These are phyloP conservation scores for Fragosphaeria purpurea DNA, from an alignment of 2,329 filamentous ascomycete genomes.

Conservation along the genomic window DNA sequence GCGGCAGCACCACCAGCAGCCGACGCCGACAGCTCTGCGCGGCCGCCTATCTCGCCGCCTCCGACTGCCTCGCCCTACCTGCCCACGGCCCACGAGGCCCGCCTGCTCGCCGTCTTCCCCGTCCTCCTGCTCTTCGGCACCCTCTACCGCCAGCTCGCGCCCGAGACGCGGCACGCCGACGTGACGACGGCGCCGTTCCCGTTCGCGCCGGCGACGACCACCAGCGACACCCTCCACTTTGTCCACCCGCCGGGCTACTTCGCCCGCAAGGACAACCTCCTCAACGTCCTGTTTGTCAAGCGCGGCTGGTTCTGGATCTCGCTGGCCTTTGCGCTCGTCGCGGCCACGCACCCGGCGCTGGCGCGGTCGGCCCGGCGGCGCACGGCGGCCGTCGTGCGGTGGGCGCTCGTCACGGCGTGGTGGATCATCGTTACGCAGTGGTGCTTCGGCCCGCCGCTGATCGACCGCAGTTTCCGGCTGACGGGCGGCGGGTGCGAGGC, in stretches of 20 bases:
- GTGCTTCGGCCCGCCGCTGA: constrained; percentile 86
- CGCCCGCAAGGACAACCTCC: constrained; percentile 82
- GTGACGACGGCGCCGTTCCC: constrained; percentile 16
- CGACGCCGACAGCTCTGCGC: constrained; percentile 17
- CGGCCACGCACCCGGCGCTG: constrained; percentile 55
- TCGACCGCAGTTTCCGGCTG: constrained; percentile 80
- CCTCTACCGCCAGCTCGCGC: constrained; percentile 69
- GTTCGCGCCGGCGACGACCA: constrained; percentile 12
- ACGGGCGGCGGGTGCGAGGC: constrained; percentile 77
- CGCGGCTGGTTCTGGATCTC: constrained; percentile 90
- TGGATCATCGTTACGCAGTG: constrained; percentile 92
- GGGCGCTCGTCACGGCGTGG: constrained; percentile 59
- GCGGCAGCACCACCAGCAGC: neutral
- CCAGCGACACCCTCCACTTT: constrained; percentile 23
- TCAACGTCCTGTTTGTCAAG: constrained; percentile 93
- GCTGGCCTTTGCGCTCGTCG: constrained; percentile 58
- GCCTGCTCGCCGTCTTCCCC: constrained; percentile 64
- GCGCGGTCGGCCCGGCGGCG: constrained; percentile 18
- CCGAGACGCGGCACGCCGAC: constrained; percentile 55
- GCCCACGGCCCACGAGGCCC: constrained; percentile 57
- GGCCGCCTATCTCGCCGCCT: constrained; percentile 13
- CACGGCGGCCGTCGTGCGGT: constrained; percentile 52
- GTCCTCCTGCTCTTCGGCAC: constrained; percentile 69
- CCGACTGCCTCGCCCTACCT: constrained; percentile 42
- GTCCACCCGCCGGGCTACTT: constrained; percentile 69